A percentile compares a stretch with the other conserved stretches of the same genome.
Conservation (phyloP, 2,329 filamentous ascomycete genomes). For the Colletotrichum higginsianum region DNA sequence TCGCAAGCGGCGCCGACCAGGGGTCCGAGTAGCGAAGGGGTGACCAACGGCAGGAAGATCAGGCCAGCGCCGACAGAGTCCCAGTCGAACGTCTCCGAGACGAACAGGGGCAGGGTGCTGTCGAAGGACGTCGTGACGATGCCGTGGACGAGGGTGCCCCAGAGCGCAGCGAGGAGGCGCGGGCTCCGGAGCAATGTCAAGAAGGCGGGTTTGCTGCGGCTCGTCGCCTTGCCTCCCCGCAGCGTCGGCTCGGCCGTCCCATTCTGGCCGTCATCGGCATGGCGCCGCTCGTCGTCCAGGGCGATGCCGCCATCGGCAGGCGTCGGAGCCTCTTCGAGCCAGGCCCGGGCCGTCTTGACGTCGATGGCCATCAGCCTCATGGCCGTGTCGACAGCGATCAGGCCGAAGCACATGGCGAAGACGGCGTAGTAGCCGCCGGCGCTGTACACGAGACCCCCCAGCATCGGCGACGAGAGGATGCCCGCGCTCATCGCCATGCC, state of each 20-base stretch:
- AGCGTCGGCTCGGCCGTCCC: not conserved
- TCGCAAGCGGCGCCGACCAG: slow-evolving; percentile 47
- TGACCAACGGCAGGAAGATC: slow-evolving; percentile 46
- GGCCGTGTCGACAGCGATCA: slow-evolving; percentile 51
- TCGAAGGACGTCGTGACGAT: slow-evolving; percentile 52
- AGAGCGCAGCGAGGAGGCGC: slow-evolving; percentile 52
- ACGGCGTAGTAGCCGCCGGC: slow-evolving; percentile 53
- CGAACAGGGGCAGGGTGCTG: slow-evolving; percentile 52
- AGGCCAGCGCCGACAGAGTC: not conserved
- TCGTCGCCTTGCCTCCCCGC: slow-evolving; percentile 43
- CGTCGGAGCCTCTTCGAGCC: not conserved
- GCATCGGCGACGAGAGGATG: slow-evolving; percentile 50
- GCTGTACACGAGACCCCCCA: slow-evolving; percentile 53
- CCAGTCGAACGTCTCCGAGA: slow-evolving; percentile 50
- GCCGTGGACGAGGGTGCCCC: slow-evolving; percentile 54
- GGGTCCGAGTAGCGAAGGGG: slow-evolving; percentile 52
- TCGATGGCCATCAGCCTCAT: slow-evolving; percentile 53
- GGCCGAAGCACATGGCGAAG: slow-evolving; percentile 50
- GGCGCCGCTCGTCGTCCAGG: not conserved
- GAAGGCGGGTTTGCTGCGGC: slow-evolving; percentile 43
- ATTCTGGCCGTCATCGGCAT: not conserved
- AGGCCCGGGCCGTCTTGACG: not conserved
- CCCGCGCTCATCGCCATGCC: slow-evolving; percentile 53
- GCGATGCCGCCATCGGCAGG: not conserved
- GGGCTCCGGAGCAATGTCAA: slow-evolving; percentile 48